These are phyloP conservation scores for Lecanoromycetidae sp. DNA, from an alignment of 2,329 filamentous ascomycete species.

Conservation along the genomic window DNA sequence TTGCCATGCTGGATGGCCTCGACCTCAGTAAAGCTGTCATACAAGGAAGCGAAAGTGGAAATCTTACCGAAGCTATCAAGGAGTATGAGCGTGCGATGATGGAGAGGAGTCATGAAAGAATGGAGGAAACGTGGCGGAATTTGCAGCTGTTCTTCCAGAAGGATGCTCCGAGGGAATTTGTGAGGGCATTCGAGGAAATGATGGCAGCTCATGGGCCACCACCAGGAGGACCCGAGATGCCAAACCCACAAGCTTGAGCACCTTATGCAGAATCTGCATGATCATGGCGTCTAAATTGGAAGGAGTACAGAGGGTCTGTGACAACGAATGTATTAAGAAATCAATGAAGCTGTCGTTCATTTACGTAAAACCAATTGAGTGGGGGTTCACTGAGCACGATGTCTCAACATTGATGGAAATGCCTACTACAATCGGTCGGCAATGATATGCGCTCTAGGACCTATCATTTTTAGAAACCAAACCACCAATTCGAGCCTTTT, in stretches of 20 bases:
- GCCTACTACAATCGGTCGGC: too few relatives aligned
- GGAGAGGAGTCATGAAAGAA: background rate
- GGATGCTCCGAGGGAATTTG: slow-evolving; percentile 4
- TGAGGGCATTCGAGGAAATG: slow-evolving; percentile 1
- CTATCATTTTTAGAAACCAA: too few relatives aligned
- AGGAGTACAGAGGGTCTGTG: too few relatives aligned
- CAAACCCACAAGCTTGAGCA: background rate
- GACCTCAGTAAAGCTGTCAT: slow-evolving; percentile 36
- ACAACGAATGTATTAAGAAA: too few relatives aligned
- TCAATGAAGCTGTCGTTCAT: too few relatives aligned
- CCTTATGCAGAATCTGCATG: too few relatives aligned
- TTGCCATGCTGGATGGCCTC: slow-evolving; percentile 44
- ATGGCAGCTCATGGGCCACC: slow-evolving; percentile 3
- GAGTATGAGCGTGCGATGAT: slow-evolving; percentile 7
- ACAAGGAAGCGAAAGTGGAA: slow-evolving; percentile 18
- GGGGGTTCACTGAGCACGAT: too few relatives aligned
- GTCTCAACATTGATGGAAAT: too few relatives aligned
- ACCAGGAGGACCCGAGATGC: background rate
- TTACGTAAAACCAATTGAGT: too few relatives aligned
- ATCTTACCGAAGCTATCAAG: slow-evolving; percentile 3
- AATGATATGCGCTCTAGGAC: too few relatives aligned
- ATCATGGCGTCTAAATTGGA: too few relatives aligned
- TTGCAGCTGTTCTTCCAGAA: slow-evolving; percentile 4
- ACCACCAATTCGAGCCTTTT: too few relatives aligned
- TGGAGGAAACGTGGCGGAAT: slow-evolving; percentile 10